A percentile compares a stretch with the other conserved stretches of the same genome.
Evolutionary conservation across 495 filamentous ascomycete species (phyloP).

Genomic region (Beverwykella pulmonaria): DNA sequence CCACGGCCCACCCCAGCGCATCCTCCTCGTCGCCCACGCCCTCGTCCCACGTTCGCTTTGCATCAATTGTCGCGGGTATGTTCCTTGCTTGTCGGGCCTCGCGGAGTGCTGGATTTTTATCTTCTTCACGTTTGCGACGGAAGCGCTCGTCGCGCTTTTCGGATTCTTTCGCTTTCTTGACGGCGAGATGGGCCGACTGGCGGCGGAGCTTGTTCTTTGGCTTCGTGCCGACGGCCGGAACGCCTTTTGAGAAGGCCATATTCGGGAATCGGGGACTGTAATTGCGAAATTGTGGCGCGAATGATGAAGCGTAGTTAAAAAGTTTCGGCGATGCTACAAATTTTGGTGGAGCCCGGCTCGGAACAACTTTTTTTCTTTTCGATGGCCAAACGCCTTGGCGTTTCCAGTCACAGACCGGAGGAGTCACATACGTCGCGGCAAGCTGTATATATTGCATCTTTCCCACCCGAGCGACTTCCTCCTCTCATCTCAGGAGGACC

Average conservation of each 20-base stretch:
- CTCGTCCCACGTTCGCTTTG: conserved; percentile 92
- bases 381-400: not conserved
- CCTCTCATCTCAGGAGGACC: conserved; percentile 10
- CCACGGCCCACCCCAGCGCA: conserved; percentile 69
- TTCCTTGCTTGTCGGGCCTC: conserved; percentile 73
- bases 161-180: conserved; percentile 73
- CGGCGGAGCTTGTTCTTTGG: conserved; percentile 72
- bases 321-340: not conserved
- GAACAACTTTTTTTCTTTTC: not conserved
- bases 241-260: conserved; percentile 43
- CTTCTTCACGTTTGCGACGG: conserved; percentile 77
- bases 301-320: not conserved
- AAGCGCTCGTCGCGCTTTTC: conserved; percentile 76
- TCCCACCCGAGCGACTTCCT: conserved; percentile 6
- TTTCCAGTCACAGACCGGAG: not conserved
- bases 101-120: conserved; percentile 75
- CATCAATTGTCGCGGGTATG: conserved; percentile 80
- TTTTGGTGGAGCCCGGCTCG: not conserved
- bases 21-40: conserved; percentile 69
- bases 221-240: conserved; percentile 29
- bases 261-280: not conserved
- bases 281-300: not conserved
- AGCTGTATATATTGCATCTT: conserved; percentile 21
- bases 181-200: conserved; percentile 71
- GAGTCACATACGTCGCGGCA: conserved; percentile 17